Evolutionary conservation across 768 basidiomycete species (phyloP), one percentile per base, ranked within the genome.

Genomic region (Crepidotus variabilis): DNA sequence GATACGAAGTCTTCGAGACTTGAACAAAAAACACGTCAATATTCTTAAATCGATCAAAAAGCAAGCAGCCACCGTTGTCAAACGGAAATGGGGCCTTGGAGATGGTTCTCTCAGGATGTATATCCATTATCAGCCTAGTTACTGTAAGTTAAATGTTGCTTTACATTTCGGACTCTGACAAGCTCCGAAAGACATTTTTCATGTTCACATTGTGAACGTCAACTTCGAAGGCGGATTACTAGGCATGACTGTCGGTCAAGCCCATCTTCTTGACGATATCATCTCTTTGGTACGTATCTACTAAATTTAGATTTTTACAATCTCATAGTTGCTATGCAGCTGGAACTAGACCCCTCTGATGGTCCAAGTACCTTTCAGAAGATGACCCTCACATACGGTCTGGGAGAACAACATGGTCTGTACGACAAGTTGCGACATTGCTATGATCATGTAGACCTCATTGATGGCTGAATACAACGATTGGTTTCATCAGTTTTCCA

Each of bases 91-190:
- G 83, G 86, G 82, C 0, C 72, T 96, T 1, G 73, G 71, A 3
- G 61, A 66, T 14, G 87, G 85, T 2, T 78, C 83, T 9, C 65
- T 97, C 57, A 75, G 94, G 62, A 76, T 95, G 75, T 94, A 86
- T 63, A 72, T 98, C 13, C 97, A 99, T 68, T 99, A 99, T 68
- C 95, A 97, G 66, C 96, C 96, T 0, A 90, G 87, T 35, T 98
- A 98, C 67, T 98, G 95, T 95, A 56, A 60, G 90, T 78, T 0
- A 18, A 2, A 3, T 47, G 50, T 54, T 22, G 18, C 11, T 55
- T 54, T 6, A 45, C 49, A 50, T 39, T 51, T 9, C 39, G 46
- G 21, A 43, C 32, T 21, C 28, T 47, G 21, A 43, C n/a, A 50
- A 36, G 22, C n/a, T 46, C 46, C 18, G 20, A 1, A 47, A 96